These are phyloP conservation scores for Aspergillus ibericus DNA, from an alignment of 2,329 filamentous ascomycete species.

Conservation along the genomic window DNA sequence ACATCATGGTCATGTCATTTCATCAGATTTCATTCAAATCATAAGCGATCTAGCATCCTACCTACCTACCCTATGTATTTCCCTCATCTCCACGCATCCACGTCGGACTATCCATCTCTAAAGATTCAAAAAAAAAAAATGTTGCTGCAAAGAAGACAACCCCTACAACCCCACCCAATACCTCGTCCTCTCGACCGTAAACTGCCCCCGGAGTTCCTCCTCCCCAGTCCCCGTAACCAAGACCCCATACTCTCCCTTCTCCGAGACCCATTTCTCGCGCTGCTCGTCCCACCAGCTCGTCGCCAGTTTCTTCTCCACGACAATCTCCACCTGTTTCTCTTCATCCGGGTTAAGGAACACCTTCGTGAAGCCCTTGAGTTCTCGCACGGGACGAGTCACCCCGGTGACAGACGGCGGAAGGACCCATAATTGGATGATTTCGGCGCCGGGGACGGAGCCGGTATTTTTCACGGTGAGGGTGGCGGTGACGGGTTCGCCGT, in stretches of 20 bases:
- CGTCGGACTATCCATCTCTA: too few species aligned
- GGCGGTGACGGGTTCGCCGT: conserved; percentile 50
- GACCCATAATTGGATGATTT: conserved; percentile 59
- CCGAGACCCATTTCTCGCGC: conserved; percentile 63
- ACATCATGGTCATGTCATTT: too few species aligned
- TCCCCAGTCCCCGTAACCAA: conserved; percentile 59
- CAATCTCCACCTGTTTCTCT: conserved; percentile 57
- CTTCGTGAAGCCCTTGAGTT: conserved; percentile 67
- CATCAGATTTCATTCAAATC: too few species aligned
- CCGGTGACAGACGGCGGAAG: conserved; percentile 44
- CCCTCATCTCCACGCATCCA: too few species aligned
- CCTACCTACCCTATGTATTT: too few species aligned
- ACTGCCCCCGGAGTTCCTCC: conserved; percentile 52
- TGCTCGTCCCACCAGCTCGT: conserved; percentile 71
- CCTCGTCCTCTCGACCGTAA: conserved; percentile 61
- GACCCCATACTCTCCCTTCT: conserved; percentile 65
- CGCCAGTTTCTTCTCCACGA: conserved; percentile 62
- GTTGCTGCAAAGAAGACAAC: too few species aligned
- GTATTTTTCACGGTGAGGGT: conserved; percentile 54
- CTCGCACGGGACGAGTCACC: conserved; percentile 59
- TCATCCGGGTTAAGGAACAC: conserved; percentile 62
- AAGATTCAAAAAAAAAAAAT: too few species aligned
- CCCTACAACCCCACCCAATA: conserved; percentile 66
- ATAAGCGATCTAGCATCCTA: too few species aligned
- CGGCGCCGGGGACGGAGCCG: conserved; percentile 53